These are phyloP conservation scores for Saccharomycopsis sp. DNA, from an alignment of 805 yeast species.

Conservation along the genomic window DNA sequence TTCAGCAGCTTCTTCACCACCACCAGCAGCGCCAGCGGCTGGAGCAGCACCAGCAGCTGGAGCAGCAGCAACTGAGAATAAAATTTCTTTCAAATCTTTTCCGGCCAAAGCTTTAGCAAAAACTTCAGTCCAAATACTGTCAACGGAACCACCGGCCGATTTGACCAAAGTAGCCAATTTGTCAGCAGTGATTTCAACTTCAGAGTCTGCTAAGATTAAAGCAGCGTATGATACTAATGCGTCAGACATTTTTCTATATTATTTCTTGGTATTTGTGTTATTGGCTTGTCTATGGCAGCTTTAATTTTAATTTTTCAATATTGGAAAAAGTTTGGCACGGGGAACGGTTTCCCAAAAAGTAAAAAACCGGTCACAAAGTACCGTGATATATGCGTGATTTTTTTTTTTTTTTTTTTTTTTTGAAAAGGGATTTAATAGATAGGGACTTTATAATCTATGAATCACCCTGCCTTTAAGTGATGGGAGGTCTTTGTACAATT, in stretches of 20 bases:
- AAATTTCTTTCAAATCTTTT: slow-evolving; percentile 64
- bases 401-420: no score
- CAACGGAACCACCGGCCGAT: slow-evolving; percentile 76
- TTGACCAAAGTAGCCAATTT: slow-evolving; percentile 65
- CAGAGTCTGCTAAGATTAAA: slow-evolving; percentile 95
- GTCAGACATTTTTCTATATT: slow-evolving; percentile 87
- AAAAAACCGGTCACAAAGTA: no score
- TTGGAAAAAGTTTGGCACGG: no score
- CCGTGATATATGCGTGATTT: no score
- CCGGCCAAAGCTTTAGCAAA: slow-evolving; percentile 79
- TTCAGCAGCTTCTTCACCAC: slow-evolving; percentile 51
- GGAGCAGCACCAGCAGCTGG: slow-evolving; percentile 44
- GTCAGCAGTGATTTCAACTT: slow-evolving; percentile 83
- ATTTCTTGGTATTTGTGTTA: no score
- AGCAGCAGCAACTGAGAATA: slow-evolving; percentile 47
- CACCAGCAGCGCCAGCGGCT: slow-evolving; percentile 41
- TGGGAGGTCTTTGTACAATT: no score
- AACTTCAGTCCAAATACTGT: slow-evolving; percentile 74
- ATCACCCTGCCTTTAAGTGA: no score
- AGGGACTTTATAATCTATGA: no score
- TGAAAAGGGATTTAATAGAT: no score
- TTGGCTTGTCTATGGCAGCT: no score
- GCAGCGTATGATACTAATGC: slow-evolving; percentile 97
- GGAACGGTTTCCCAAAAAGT: no score
- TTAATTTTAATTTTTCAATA: no score